Base-by-base conservation (phyloP, 179 eudicot species). In the Beta lomatogona region DNA sequence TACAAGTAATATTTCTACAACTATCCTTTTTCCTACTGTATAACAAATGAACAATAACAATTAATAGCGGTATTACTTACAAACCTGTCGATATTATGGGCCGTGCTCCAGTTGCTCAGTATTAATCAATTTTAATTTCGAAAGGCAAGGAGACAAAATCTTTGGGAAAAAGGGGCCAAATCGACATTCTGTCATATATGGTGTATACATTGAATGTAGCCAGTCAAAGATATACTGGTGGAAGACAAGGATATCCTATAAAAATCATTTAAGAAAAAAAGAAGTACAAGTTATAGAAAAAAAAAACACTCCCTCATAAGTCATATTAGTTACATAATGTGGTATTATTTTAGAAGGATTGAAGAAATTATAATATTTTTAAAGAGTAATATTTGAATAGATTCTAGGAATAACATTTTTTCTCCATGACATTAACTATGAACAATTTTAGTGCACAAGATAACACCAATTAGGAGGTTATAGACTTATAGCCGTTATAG, bases 71-170 rank as follows among this genome's bases (percentile, higher is more conserved):
- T 63, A 16, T 3, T 65, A 65, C 7, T 0, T 14, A 73, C 60
- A 73, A 14, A 53, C 21, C 76, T 52, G 25, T 73, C 41, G 14
- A 73, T 4, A 73, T 1, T 6, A 50, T 53, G 77, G 76, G 22
- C 77, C 63, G 77, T 73, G 77, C 41, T 73, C 63, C 61, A 73
- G 59, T 13, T 72, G 60, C 11, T 22, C 76, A 72, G 76, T 14
- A 53, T 25, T 54, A 31, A 73, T 55, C 45, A 54, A 55, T 54
- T 45, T 70, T 25, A 46, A 70, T 21, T n/a, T 21, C 28, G 12
- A 67, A 67, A 10, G 15, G 19, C 53, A 15, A 53, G 59, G 61
- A 28, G 76, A 54, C 75, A 73, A 71, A 1, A 9, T 44, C 19
- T 45, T 9, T 41, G 48, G 12, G 6, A 46, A 44, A 50, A n/a